These are phyloP conservation scores for Diplodia seriata DNA, from an alignment of 2,329 filamentous ascomycete species.

Conservation along the genomic window DNA sequence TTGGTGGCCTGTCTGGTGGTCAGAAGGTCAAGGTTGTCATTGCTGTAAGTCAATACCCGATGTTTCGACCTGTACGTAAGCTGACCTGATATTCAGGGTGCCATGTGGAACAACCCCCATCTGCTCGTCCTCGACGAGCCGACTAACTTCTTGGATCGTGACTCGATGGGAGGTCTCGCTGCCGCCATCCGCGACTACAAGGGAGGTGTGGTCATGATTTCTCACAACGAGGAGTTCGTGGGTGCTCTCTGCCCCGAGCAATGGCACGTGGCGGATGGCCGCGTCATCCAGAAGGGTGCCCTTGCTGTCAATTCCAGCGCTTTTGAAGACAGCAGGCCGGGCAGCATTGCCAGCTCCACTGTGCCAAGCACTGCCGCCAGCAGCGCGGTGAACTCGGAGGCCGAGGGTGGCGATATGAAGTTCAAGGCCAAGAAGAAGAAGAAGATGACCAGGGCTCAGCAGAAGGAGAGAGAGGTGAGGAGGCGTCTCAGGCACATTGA, in stretches of 20 bases:
- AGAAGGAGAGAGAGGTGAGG: conserved; percentile 91
- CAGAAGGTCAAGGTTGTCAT: conserved; percentile 99
- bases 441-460: conserved; percentile 96
- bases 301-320: conserved; percentile 76
- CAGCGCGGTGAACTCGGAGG: conserved; percentile 78
- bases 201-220: conserved; percentile 98
- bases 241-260: conserved; percentile 95
- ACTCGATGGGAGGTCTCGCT: conserved; percentile 95
- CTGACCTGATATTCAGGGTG: conserved; percentile 5
- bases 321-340: conserved; percentile 82
- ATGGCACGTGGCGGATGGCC: conserved; percentile 90
- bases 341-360: conserved; percentile 59
- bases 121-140: conserved; percentile 96
- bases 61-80: conserved; percentile 73
- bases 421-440: conserved; percentile 95
- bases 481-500: conserved; percentile 83
- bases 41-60: conserved; percentile 55
- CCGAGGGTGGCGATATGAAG: conserved; percentile 80
- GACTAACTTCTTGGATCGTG: conserved; percentile 98
- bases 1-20: conserved; percentile 91
- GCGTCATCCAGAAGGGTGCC: conserved; percentile 82
- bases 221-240: conserved; percentile 98
- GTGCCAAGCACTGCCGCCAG: conserved; percentile 46
- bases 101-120: conserved; percentile 94
- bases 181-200: conserved; percentile 98